Base-by-base conservation (phyloP, 805 yeast genomes). In the Hanseniaspora vineae region DNA sequence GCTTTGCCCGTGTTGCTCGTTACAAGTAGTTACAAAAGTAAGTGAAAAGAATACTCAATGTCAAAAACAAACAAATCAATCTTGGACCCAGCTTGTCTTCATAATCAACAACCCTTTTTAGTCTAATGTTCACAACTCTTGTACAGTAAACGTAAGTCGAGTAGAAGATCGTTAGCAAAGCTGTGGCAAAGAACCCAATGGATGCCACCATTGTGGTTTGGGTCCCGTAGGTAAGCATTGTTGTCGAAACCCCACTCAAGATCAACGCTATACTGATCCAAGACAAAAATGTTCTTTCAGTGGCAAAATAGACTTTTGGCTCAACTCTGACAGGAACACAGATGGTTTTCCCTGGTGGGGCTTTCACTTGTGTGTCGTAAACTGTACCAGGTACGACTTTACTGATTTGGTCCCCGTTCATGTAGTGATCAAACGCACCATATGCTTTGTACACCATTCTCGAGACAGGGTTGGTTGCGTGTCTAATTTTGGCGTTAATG, bases 301-400 rank as follows among this genome's bases (percentile, higher is more conserved):
- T 87, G 6, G 98, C 98, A 66, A 92, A 92, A 64, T 92, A 92
- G n/a, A 92, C 98, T 68, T 92, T 92, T 50, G 98, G 98, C 66
- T 92, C 98, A 35, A 92, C 89, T 58, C 98, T 77, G 37, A 92
- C 94, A 2, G 97, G 98, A 9, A 92, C 92, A 58, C 88, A 78
- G 50, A 92, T 85, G 42, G 76, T 73, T 65, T 88, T 89, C 1
- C 97, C 98, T 40, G 84, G 79, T 19, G 98, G 97, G 11, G 92
- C 84, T 50, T 65, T 67, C 52, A 81, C 72, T 48, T 68, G 65
- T 2, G 76, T 60, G 51, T 77, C 80, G 58, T 78, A 82, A 0
- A 71, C 73, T 0, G 88, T 81, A 29, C 85, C 87, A 15, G 65
- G 68, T 13, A 84, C 81, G 17, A 81, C 78, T 53, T 76, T 78